A percentile compares a stretch with the other conserved stretches of the same genome.
Conservation (phyloP, 139 green algal genomes). For the Auxenochlorella pyrenoidosa region DNA sequence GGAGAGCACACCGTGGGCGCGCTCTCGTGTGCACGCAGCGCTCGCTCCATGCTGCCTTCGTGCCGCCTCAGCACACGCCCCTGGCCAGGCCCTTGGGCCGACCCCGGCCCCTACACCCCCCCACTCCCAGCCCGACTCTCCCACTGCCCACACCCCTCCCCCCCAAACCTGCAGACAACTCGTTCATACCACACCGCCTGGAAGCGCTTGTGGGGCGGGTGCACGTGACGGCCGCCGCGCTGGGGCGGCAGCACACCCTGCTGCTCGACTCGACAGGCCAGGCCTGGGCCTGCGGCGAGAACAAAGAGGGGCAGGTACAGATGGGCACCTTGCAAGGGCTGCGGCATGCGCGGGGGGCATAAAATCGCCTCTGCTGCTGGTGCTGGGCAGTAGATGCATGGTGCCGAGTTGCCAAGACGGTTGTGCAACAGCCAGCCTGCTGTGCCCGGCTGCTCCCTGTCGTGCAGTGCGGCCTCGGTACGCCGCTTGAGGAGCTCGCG, state of each 20-base stretch:
- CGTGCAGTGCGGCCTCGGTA: slow-evolving; percentile 66
- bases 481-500: slow-evolving; percentile 62
- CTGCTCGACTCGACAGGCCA: slow-evolving; percentile 64
- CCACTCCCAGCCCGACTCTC: too few relatives aligned
- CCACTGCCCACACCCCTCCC: neutral
- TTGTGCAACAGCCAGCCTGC: too few relatives aligned
- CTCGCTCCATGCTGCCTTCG: too few relatives aligned
- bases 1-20: neutral
- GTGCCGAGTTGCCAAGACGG: too few relatives aligned
- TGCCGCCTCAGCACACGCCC: too few relatives aligned
- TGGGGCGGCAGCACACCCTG: slow-evolving; percentile 73
- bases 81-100: too few relatives aligned
- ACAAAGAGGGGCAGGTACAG: slow-evolving; percentile 55
- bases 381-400: too few relatives aligned
- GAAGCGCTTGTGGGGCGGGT: slow-evolving; percentile 66
- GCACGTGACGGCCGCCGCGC: slow-evolving; percentile 43
- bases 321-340: neutral
- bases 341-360: neutral
- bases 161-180: slow-evolving; percentile 2
- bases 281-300: slow-evolving; percentile 67
- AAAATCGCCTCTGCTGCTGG: too few relatives aligned
- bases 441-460: too few relatives aligned
- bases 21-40: too few relatives aligned
- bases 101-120: too few relatives aligned
- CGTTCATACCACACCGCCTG: slow-evolving; percentile 38